These are phyloP conservation scores for Acanthamoeba triangularis DNA, from an alignment of 208 protist genomes.

Conservation along the genomic window DNA sequence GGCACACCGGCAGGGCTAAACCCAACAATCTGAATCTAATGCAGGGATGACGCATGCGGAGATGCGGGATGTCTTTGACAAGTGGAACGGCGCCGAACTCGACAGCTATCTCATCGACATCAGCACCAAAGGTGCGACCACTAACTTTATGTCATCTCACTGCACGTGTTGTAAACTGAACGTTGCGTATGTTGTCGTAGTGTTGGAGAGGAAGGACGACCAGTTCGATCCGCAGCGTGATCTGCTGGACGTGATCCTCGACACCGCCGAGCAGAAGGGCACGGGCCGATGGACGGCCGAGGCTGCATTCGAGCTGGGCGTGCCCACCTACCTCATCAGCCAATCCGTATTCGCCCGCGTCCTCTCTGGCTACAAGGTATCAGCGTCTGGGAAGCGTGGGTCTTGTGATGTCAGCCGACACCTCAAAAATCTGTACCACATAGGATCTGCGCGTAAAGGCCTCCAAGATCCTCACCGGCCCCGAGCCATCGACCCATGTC, in stretches of 20 bases:
- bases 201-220: conserved; percentile 93
- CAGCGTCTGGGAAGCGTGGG: conserved; percentile 11
- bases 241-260: conserved; percentile 96
- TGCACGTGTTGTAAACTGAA: too few species aligned
- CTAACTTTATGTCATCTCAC: too few species aligned
- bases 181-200: neutral
- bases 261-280: conserved; percentile 98
- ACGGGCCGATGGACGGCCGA: conserved; percentile 94
- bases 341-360: conserved; percentile 96
- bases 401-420: neutral
- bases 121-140: conserved; percentile 96
- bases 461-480: conserved; percentile 11
- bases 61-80: conserved; percentile 94
- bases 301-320: conserved; percentile 94
- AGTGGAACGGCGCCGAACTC: conserved; percentile 97
- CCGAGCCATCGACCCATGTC: conserved; percentile 55
- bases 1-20: too few species aligned
- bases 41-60: conserved; percentile 94
- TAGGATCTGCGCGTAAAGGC: neutral
- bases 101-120: conserved; percentile 99
- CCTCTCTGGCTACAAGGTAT: conserved; percentile 84
- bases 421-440: conserved; percentile 66
- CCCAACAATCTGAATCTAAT: neutral
- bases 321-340: conserved; percentile 95
- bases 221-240: conserved; percentile 79